Conservation (phyloP, 225 moss, liverwort and hornwort genomes). For the Neckera pumila region DNA sequence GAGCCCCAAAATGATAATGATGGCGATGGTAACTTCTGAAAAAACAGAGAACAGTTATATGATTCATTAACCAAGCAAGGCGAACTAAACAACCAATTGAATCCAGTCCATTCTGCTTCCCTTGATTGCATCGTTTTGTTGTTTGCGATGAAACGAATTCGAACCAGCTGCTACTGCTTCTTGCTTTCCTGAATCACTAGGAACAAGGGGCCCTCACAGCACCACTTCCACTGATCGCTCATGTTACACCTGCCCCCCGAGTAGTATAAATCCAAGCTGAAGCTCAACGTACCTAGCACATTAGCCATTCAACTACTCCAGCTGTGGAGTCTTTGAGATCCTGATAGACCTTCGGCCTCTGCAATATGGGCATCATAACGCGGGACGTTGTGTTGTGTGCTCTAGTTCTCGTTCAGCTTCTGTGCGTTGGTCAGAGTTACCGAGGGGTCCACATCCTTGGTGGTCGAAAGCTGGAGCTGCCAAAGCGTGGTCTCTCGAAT, state of each 20-base stretch:
- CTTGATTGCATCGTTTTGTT: not conserved
- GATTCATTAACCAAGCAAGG: not conserved
- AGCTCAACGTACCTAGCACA: not conserved
- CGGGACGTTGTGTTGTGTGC: not conserved
- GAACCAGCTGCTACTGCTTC: not conserved
- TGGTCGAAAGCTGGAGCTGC: not conserved
- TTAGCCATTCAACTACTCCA: not conserved
- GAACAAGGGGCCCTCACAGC: not conserved
- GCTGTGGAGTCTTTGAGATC: not conserved
- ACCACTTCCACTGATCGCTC: not conserved
- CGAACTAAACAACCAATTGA: not conserved
- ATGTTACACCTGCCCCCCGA: not conserved
- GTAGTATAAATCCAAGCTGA: not conserved
- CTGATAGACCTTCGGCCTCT: not conserved
- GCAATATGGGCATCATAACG: not conserved
- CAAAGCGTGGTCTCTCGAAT: not conserved
- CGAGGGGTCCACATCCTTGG: not conserved
- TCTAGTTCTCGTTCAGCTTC: slow-evolving; percentile 6
- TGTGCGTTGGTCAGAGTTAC: not conserved
- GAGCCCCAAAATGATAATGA: not conserved
- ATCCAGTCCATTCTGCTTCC: not conserved
- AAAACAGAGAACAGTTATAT: not conserved
- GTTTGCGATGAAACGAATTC: not conserved
- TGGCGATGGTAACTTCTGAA: not conserved
- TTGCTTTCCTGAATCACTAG: not conserved